These are phyloP conservation scores for Nemania serpens DNA, from an alignment of 2,329 filamentous ascomycete genomes.

Conservation along the genomic window DNA sequence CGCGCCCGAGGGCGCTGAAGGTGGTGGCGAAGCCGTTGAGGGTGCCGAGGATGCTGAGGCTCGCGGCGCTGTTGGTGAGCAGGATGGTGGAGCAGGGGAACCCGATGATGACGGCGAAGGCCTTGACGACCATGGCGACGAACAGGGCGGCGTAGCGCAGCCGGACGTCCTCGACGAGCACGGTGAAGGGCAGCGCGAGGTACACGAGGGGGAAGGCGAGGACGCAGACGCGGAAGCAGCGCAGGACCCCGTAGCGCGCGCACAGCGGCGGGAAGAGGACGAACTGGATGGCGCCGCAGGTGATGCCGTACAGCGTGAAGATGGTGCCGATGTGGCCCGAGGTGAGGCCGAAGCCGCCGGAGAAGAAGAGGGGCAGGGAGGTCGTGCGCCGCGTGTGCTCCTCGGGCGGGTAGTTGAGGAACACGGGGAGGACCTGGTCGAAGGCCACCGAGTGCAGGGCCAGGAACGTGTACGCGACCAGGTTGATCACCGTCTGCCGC, in stretches of 20 bases:
- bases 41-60: conserved; percentile 78
- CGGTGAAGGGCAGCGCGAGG: conserved; percentile 79
- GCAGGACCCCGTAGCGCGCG: conserved; percentile 71
- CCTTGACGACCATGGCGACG: conserved; percentile 72
- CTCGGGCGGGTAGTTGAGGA: conserved; percentile 74
- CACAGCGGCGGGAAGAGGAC: conserved; percentile 80
- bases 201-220: conserved; percentile 76
- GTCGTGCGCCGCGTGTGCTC: conserved; percentile 63
- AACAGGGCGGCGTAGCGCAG: conserved; percentile 67
- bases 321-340: conserved; percentile 80
- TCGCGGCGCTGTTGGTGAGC: conserved; percentile 82
- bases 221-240: conserved; percentile 70
- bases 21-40: conserved; percentile 90
- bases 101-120: conserved; percentile 76
- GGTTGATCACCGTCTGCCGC: conserved; percentile 73
- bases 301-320: conserved; percentile 81
- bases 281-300: conserved; percentile 84
- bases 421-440: conserved; percentile 87
- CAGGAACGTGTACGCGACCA: conserved; percentile 78
- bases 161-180: conserved; percentile 57
- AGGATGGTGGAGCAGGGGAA: conserved; percentile 91
- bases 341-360: conserved; percentile 75
- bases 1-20: conserved; percentile 78
- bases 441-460: conserved; percentile 82
- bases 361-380: conserved; percentile 77